Base-by-base conservation (phyloP, 352 stramenopile genomes). In the Phytophthora idaei region DNA sequence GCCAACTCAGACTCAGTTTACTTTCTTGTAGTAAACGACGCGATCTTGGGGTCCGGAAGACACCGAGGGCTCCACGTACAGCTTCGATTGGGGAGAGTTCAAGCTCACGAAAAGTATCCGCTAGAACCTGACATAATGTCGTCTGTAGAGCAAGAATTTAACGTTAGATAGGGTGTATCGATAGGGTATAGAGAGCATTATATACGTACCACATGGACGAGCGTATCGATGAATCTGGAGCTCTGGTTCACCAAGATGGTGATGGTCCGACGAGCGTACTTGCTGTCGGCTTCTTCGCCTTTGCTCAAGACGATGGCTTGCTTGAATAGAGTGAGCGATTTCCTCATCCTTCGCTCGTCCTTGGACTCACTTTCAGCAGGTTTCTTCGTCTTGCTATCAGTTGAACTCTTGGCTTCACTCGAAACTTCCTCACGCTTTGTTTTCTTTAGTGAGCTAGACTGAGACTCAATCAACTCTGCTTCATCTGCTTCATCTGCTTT, bases 251-350 rank as follows among this genome's bases (percentile, higher is more conserved):
- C 69, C 50, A 85, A 57, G 4, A 62, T n/a, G n/a, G 47, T 32
- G 12, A 89, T 55, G 1, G 77, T 85, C 5, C 71, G 73, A 11
- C 63, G 64, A 15, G 78, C 55, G 21, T 80, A 89, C 1, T 52
- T 25, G 0, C 61, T 64, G 39, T 76, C 65, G 4, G 61, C 29
- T 48, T 75, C 45, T 58, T 87, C 80, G 2, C 57, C 63, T 34
- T 79, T 65, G n/a, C 50, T 32, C 11, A 67, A 34, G 2, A 29
- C 37, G 12, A 83, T 66, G 1, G 58, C 39, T 41, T 67, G 63
- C 39, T 77, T 81, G 49, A 87, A 82, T 15, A 45, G 29, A 9
- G 28, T 15, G 4, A 77, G 10, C 11, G 67, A 65, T 45, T 73
- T 78, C 14, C 64, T 64, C 21, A 75, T 42, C 12, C 39, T 51